Evolutionary conservation across 441 rosid genomes (phyloP).

Genomic region (Gossypium gossypioides): DNA sequence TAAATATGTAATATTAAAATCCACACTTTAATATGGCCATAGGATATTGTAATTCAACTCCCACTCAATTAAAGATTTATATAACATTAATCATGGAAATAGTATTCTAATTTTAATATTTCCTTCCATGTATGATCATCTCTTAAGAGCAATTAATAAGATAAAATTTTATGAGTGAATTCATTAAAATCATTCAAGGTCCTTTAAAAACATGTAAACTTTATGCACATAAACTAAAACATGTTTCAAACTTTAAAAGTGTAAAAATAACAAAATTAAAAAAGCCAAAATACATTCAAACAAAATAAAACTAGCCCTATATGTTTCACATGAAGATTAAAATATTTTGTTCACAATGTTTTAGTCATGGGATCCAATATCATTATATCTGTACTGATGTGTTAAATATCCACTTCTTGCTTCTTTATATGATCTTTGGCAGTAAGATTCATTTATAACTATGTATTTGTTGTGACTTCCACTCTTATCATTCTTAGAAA

Average conservation of each 20-base stretch:
- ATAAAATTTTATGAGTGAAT: no score
- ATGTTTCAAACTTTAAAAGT: neutral
- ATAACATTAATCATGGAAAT: neutral
- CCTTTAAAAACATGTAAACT: neutral
- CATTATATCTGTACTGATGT: neutral
- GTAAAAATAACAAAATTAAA: neutral
- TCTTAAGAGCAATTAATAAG: neutral
- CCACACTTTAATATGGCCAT: neutral
- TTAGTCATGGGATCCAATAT: neutral
- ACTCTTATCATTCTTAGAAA: neutral
- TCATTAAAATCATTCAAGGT: neutral
- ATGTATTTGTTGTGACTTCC: no score
- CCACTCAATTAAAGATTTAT: neutral
- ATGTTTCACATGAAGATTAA: neutral
- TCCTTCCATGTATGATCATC: neutral
- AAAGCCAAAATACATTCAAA: neutral
- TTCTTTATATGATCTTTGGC: neutral
- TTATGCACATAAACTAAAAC: neutral
- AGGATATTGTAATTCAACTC: neutral
- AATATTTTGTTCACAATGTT: neutral
- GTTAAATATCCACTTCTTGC: neutral
- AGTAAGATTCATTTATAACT: neutral
- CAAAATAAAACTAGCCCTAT: neutral
- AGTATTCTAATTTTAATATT: neutral
- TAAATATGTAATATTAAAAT: neutral